Evolutionary conservation across 139 green algal species (phyloP).

Genomic region (Eudorina sp.): DNA sequence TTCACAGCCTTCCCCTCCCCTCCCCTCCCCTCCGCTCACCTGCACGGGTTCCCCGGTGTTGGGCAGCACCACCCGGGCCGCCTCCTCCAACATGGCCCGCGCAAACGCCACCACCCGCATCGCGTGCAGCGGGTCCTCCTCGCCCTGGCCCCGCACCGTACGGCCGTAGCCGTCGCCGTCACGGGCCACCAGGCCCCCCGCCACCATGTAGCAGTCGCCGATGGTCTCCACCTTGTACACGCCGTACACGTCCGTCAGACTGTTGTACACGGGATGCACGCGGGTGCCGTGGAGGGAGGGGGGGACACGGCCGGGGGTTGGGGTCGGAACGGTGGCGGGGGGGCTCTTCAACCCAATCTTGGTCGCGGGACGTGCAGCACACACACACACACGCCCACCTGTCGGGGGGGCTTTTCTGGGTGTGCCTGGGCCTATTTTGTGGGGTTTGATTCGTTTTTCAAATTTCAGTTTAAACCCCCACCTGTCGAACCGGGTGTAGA

Average conservation of each 20-base stretch:
- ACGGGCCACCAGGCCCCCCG: conserved; percentile 27
- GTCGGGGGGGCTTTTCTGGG: not conserved
- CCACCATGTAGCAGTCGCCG: conserved; percentile 71
- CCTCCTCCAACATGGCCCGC: conserved; percentile 51
- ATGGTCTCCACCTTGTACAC: conserved; percentile 65
- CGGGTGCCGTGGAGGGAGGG: too few species aligned
- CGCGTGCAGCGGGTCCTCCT: conserved; percentile 51
- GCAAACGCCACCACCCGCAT: conserved; percentile 49
- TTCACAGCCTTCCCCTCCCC: not conserved
- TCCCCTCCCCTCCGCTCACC: conserved; percentile 26
- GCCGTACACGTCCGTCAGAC: conserved; percentile 25
- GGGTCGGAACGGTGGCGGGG: too few species aligned
- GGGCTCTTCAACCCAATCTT: not conserved
- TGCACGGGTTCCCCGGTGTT: conserved; percentile 37
- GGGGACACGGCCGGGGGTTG: too few species aligned
- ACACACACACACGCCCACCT: not conserved
- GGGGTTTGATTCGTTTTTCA: too few species aligned
- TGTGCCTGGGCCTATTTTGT: not conserved
- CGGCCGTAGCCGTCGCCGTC: conserved; percentile 34
- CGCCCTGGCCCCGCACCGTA: conserved; percentile 11
- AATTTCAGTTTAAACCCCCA: not conserved
- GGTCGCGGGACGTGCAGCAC: not conserved
- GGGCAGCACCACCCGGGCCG: conserved; percentile 16
- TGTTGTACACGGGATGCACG: not conserved
- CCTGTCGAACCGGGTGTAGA: conserved; percentile 61